phyloP scores from a whole-genome alignment of 345 rosid genomes.

The Arabidopsis arenosa region DNA sequence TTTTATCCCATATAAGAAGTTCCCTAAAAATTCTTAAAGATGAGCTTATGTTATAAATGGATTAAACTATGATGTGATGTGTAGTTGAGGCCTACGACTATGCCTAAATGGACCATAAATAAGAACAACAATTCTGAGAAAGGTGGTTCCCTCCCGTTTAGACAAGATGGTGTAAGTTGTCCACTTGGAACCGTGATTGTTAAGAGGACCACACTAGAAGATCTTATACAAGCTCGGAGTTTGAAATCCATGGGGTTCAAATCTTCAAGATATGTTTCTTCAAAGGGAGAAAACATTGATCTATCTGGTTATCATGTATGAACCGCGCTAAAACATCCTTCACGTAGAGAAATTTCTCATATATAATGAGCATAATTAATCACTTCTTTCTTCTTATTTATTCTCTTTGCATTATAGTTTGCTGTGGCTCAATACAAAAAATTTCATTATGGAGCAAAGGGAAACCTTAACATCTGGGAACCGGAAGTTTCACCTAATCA shows the following conservation, averaged over 20 bases:
- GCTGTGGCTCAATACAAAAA: slow-evolving; percentile 1
- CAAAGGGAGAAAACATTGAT: neutral
- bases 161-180: slow-evolving; percentile 20
- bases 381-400: neutral
- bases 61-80: neutral
- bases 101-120: slow-evolving; percentile 7
- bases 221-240: slow-evolving; percentile 22
- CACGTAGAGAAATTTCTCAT: neutral
- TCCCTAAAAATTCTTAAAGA: neutral
- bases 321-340: neutral
- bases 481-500: slow-evolving; percentile 25
- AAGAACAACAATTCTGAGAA: slow-evolving; percentile 14
- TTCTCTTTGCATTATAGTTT: slow-evolving; percentile 7
- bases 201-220: slow-evolving; percentile 25
- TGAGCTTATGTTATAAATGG: neutral
- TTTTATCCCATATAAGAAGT: neutral
- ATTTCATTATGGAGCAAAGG: slow-evolving; percentile 20
- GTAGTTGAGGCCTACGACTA: slow-evolving; percentile 17
- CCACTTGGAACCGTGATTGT: slow-evolving; percentile 35
- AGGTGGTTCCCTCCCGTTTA: neutral
- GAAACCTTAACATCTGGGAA: slow-evolving; percentile 28
- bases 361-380: neutral
- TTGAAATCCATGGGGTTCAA: slow-evolving; percentile 21
- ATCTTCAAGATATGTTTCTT: slow-evolving; percentile 7
- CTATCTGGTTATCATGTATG: slow-evolving; percentile 34